These are phyloP conservation scores for Monosporascus ibericus DNA, from an alignment of 2,329 filamentous ascomycete genomes.

Conservation along the genomic window DNA sequence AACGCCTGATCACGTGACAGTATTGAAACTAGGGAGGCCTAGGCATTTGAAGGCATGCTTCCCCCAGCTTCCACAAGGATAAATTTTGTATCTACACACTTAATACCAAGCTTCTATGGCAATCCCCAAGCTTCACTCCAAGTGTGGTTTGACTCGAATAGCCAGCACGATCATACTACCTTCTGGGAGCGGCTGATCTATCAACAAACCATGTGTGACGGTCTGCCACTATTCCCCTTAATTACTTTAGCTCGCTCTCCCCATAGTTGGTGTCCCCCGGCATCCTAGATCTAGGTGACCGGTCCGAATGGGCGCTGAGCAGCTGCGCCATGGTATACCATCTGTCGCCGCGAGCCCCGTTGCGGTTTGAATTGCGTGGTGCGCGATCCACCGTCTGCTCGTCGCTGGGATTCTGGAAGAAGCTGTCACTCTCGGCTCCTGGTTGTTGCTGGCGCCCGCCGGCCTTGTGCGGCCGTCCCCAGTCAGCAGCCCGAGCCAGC, in stretches of 20 bases:
- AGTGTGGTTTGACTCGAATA: no score
- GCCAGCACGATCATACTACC: no score
- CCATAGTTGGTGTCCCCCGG: background rate
- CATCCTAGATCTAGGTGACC: background rate
- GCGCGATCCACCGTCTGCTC: constrained; percentile 48
- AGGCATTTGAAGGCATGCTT: no score
- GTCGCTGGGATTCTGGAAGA: constrained; percentile 50
- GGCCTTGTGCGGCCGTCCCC: constrained; percentile 47
- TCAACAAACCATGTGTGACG: no score
- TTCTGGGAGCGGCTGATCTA: no score
- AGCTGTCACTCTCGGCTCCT: constrained; percentile 53
- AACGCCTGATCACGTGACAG: background rate
- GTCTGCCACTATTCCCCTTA: no score
- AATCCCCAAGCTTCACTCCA: no score
- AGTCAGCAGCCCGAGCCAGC: constrained; percentile 46
- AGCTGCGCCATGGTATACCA: constrained; percentile 18
- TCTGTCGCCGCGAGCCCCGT: constrained; percentile 45
- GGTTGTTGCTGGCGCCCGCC: constrained; percentile 45
- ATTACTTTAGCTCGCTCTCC: background rate
- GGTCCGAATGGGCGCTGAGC: background rate
- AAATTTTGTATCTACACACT: no score
- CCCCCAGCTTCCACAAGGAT: no score
- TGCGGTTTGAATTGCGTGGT: constrained; percentile 44
- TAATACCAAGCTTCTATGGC: no score
- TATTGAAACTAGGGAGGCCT: no score